A percentile compares a stretch with the other conserved stretches of the same genome.
Conservation (phyloP, 768 basidiomycete species). For the Leucocoprinus birnbaumii region DNA sequence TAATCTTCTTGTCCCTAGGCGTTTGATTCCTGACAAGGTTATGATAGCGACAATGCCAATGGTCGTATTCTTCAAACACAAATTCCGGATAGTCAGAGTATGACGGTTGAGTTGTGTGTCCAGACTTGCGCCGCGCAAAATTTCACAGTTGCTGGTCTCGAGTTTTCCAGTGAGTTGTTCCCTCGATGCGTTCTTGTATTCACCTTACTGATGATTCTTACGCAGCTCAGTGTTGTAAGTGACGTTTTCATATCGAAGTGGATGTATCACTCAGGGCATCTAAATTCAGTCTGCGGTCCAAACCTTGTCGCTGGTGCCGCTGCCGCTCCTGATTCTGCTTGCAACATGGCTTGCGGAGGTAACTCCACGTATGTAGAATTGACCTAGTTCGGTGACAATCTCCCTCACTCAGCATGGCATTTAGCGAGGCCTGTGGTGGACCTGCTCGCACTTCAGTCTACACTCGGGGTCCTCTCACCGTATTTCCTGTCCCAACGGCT, state of each 20-base stretch:
- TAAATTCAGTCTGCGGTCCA: constrained; percentile 63
- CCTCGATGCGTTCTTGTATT: too few species aligned
- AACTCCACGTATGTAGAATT: constrained; percentile 50
- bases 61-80: constrained; percentile 52
- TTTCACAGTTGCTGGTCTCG: constrained; percentile 67
- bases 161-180: constrained; percentile 52
- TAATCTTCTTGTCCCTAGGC: too few species aligned
- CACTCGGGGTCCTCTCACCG: constrained; percentile 45
- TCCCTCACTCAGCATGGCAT: not conserved
- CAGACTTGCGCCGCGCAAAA: constrained; percentile 49
- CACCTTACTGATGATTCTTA: not conserved
- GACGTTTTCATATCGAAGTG: not conserved
- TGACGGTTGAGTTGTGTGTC: constrained; percentile 67
- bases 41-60: constrained; percentile 50
- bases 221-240: constrained; percentile 44
- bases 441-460: constrained; percentile 73
- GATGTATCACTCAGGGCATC: not conserved
- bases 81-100: constrained; percentile 23
- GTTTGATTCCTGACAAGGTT: not conserved
- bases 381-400: not conserved
- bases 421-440: constrained; percentile 70
- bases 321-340: constrained; percentile 42
- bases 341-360: constrained; percentile 76
- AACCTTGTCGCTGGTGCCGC: constrained; percentile 60
- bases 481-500: constrained; percentile 54